Evolutionary conservation across 1,284 basidiomycete species (phyloP).

Genomic region (Rhodotorula sp.): DNA sequence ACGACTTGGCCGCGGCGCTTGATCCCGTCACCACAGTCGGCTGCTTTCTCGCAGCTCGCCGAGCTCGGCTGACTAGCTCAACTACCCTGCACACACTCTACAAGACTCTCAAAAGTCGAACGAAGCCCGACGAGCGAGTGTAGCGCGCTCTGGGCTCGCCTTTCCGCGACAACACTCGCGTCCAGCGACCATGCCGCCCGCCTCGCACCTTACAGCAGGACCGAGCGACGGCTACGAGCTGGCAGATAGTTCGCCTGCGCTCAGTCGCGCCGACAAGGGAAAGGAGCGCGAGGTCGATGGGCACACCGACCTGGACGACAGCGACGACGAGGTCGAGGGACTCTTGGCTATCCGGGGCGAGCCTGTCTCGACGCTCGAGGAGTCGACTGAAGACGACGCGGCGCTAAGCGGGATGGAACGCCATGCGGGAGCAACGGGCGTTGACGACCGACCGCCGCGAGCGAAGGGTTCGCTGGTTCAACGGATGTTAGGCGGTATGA

Average conservation of each 20-base stretch:
- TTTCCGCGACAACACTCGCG: neutral
- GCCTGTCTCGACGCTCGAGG: neutral
- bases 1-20: too few species aligned
- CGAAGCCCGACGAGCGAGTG: too few species aligned
- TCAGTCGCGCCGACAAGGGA: neutral
- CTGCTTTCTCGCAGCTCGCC: too few species aligned
- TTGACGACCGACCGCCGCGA: neutral
- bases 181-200: neutral
- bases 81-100: too few species aligned
- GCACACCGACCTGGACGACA: constrained; percentile 17
- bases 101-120: too few species aligned
- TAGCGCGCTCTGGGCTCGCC: too few species aligned
- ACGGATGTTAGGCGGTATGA: constrained; percentile 17
- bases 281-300: constrained; percentile 3
- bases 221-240: constrained; percentile 14
- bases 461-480: neutral
- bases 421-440: too few species aligned
- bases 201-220: neutral
- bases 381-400: neutral
- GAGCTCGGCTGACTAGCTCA: too few species aligned
- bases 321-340: constrained; percentile 25
- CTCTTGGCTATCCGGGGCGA: neutral
- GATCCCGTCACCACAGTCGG: too few species aligned
- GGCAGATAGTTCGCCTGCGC: neutral
- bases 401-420: neutral